phyloP scores from a whole-genome alignment of 805 yeast genomes.

The Lipomyces mesembrius region DNA sequence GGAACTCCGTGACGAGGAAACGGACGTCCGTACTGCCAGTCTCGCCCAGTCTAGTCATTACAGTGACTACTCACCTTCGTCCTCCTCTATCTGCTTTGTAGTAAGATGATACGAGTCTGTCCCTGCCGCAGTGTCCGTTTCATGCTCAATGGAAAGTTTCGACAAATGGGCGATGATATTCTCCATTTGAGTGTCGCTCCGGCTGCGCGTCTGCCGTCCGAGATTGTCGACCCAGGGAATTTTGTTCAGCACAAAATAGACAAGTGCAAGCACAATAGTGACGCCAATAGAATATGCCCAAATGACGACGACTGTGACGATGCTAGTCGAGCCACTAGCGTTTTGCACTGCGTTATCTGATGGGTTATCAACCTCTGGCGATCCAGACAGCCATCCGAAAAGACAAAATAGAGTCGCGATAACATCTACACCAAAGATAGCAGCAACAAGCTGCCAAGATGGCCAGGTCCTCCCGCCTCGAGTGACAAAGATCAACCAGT shows the following conservation, averaged over 20 bases:
- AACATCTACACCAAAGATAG: conserved; percentile 88
- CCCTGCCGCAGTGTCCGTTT: conserved; percentile 40
- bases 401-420: conserved; percentile 88
- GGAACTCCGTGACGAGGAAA: too few species aligned
- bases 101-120: too few species aligned
- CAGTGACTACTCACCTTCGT: too few species aligned
- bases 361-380: conserved; percentile 45
- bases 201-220: conserved; percentile 45
- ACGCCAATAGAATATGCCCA: conserved; percentile 96
- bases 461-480: conserved; percentile 99
- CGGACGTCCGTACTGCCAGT: neutral
- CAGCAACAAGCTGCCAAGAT: conserved; percentile 95
- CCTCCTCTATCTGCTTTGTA: too few species aligned
- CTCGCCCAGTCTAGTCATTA: too few species aligned
- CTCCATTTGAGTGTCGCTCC: conserved; percentile 46
- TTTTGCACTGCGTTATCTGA: conserved; percentile 53
- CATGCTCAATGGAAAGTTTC: conserved; percentile 49
- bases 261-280: conserved; percentile 94
- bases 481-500: conserved; percentile 96
- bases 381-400: conserved; percentile 83
- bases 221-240: conserved; percentile 44
- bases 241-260: conserved; percentile 73
- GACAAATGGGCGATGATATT: conserved; percentile 48
- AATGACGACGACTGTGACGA: conserved; percentile 89
- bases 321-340: conserved; percentile 52